Percentiles rank a stretch among this genome's conserved stretches.
Evolutionary conservation across 352 stramenopile species (phyloP).

Genomic region (Phytophthora colocasiae): DNA sequence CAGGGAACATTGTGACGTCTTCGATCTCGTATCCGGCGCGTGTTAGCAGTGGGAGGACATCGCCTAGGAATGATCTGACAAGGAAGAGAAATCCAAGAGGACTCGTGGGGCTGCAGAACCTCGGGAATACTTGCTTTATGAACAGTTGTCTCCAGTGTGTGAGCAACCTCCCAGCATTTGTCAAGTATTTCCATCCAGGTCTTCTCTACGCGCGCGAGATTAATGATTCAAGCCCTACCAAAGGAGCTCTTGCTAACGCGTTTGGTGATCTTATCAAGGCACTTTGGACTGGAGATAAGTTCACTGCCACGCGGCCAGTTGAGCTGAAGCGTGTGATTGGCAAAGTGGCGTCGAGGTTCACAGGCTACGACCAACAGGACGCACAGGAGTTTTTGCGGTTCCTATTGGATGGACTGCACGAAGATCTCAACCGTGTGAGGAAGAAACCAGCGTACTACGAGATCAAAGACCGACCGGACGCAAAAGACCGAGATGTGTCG

Average conservation of each 20-base stretch:
- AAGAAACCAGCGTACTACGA: slow-evolving; percentile 81
- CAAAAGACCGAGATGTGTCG: slow-evolving; percentile 66
- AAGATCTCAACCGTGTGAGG: slow-evolving; percentile 83
- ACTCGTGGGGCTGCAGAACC: slow-evolving; percentile 75
- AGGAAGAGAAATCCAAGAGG: slow-evolving; percentile 48
- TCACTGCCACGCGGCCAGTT: slow-evolving; percentile 61
- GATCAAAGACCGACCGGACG: slow-evolving; percentile 65
- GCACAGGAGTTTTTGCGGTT: slow-evolving; percentile 92
- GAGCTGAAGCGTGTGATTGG: slow-evolving; percentile 82
- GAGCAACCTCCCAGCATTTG: slow-evolving; percentile 63
- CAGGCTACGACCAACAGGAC: slow-evolving; percentile 90
- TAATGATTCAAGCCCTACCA: slow-evolving; percentile 65
- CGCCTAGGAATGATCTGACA: slow-evolving; percentile 12
- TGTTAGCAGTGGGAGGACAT: slow-evolving; percentile 22
- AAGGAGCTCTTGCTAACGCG: slow-evolving; percentile 61
- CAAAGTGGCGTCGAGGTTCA: slow-evolving; percentile 76
- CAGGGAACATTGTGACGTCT: slow-evolving; percentile 35
- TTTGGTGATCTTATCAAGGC: slow-evolving; percentile 78
- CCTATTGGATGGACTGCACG: slow-evolving; percentile 86
- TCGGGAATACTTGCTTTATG: slow-evolving; percentile 90
- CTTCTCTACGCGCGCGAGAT: slow-evolving; percentile 51
- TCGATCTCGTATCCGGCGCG: slow-evolving; percentile 21
- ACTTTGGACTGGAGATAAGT: slow-evolving; percentile 68
- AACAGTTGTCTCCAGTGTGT: slow-evolving; percentile 90
- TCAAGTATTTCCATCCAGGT: slow-evolving; percentile 63